phyloP scores from a whole-genome alignment of 108 stramenopile species.

The Discostella pseudostelligera region DNA sequence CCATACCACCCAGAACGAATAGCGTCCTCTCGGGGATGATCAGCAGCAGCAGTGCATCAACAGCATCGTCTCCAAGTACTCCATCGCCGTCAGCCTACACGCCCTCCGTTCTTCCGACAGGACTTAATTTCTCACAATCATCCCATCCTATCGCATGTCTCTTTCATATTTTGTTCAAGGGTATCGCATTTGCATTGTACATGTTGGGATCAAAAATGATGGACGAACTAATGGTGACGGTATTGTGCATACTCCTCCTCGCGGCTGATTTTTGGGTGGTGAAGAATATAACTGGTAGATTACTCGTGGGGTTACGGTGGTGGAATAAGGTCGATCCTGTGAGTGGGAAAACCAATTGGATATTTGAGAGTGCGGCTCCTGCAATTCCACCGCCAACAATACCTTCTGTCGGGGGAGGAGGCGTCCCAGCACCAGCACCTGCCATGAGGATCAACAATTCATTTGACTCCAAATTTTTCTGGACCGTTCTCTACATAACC shows the following conservation, averaged over 20 bases:
- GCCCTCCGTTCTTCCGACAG: constrained; percentile 12
- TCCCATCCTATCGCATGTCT: constrained; percentile 86
- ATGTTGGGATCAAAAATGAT: constrained; percentile 79
- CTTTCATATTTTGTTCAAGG: constrained; percentile 94
- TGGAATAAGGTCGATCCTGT: constrained; percentile 93
- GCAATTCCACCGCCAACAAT: constrained; percentile 9
- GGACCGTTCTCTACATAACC: constrained; percentile 88
- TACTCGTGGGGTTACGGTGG: constrained; percentile 95
- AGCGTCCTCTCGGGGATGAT: constrained; percentile 41
- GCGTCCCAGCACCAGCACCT: no score
- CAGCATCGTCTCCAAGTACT: background rate
- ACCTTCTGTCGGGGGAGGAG: background rate
- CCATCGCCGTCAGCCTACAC: constrained; percentile 13
- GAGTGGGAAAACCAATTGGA: constrained; percentile 76
- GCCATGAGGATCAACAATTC: constrained; percentile 36
- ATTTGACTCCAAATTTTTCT: constrained; percentile 89
- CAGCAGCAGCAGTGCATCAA: constrained; percentile 8
- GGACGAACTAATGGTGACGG: constrained; percentile 88
- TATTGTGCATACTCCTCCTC: constrained; percentile 87
- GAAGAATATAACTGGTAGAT: constrained; percentile 86
- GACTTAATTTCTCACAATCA: constrained; percentile 38
- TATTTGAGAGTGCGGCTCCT: constrained; percentile 83
- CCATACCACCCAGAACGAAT: constrained; percentile 41
- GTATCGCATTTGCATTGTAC: constrained; percentile 79
- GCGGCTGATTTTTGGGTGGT: constrained; percentile 98